Percentiles rank a stretch among this genome's conserved stretches.
These are phyloP conservation scores for Lipomyces sp. DNA, from an alignment of 805 yeast genomes.

Conservation along the genomic window DNA sequence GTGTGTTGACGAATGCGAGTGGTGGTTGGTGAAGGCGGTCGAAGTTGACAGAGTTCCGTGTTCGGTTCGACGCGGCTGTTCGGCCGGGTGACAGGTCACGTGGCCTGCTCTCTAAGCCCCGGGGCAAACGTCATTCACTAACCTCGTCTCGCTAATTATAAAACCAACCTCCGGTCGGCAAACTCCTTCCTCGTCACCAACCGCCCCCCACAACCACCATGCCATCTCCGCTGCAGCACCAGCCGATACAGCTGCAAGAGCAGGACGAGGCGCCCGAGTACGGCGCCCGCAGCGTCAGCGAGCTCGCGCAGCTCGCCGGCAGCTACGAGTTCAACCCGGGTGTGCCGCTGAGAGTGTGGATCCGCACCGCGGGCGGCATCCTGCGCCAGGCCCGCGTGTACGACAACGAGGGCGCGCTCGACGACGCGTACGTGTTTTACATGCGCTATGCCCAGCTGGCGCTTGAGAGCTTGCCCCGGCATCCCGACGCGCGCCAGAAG, in stretches of 20 bases:
- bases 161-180: too few relatives aligned
- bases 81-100: too few relatives aligned
- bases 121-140: too few relatives aligned
- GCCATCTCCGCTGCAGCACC: too few relatives aligned
- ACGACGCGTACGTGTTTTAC: conserved; percentile 55
- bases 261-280: too few relatives aligned
- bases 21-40: too few relatives aligned
- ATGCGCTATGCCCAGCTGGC: conserved; percentile 58
- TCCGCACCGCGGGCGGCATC: conserved; percentile 51
- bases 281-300: conserved; percentile 14
- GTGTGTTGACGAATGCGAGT: neutral
- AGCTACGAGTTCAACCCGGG: conserved; percentile 52
- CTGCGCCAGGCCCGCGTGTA: conserved; percentile 50
- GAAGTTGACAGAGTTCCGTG: too few relatives aligned
- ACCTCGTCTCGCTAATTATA: too few relatives aligned
- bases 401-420: conserved; percentile 43
- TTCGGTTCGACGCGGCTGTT: too few relatives aligned
- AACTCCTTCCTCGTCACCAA: too few relatives aligned
- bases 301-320: conserved; percentile 39
- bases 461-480: conserved; percentile 46
- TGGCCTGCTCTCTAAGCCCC: too few relatives aligned
- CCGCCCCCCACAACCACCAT: neutral
- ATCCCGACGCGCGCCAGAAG: conserved; percentile 43
- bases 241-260: too few relatives aligned
- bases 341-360: conserved; percentile 53